Conservation (phyloP, 2,329 filamentous ascomycete species). For the Teratosphaeria gauchensis region DNA sequence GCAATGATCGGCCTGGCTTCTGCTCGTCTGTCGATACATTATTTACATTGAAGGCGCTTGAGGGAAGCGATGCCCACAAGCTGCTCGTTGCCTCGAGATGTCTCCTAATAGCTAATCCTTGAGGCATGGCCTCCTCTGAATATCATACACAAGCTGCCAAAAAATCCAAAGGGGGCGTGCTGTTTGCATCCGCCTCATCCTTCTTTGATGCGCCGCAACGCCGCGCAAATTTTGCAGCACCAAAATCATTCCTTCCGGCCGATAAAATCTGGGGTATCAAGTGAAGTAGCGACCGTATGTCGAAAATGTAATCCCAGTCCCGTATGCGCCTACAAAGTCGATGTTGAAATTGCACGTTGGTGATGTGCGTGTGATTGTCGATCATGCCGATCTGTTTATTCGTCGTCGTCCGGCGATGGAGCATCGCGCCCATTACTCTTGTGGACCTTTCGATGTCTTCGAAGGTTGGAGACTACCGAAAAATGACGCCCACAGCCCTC, state of each 20-base stretch:
- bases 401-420: slow-evolving; percentile 40
- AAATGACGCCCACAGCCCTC: slow-evolving; percentile 93
- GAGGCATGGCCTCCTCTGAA: not conserved
- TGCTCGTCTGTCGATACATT: not conserved
- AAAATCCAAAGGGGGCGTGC: not conserved
- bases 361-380: not conserved
- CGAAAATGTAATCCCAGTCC: slow-evolving; percentile 6
- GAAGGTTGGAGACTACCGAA: slow-evolving; percentile 91
- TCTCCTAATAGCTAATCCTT: not conserved
- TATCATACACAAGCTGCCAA: slow-evolving; percentile 1
- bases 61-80: not conserved
- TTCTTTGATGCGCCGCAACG: slow-evolving; percentile 1
- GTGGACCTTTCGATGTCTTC: slow-evolving; percentile 93
- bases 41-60: slow-evolving; percentile 1
- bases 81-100: not conserved
- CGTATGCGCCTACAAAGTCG: not conserved
- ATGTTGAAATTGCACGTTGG: not conserved
- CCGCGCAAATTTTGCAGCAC: not conserved
- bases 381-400: slow-evolving; percentile 4
- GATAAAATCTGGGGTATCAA: slow-evolving; percentile 22
- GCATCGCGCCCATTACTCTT: slow-evolving; percentile 53
- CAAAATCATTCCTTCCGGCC: not conserved
- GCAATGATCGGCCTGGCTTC: not conserved
- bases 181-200: not conserved
- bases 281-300: slow-evolving; percentile 23